Conservation (phyloP, 23 red algal species). For the Agarophyton chilense region DNA sequence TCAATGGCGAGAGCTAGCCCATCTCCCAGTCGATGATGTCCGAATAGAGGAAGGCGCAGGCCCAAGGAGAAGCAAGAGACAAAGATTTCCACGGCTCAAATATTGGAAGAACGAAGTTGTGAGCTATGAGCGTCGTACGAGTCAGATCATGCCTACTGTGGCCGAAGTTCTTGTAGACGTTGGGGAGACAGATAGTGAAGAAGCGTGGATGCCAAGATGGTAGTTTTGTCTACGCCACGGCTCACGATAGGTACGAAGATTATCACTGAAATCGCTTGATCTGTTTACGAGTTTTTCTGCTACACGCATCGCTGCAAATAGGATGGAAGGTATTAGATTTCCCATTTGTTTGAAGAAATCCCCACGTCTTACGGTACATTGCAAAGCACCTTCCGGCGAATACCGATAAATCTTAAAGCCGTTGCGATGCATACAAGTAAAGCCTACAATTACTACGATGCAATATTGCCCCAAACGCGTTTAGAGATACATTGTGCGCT, state of each 20-base stretch:
- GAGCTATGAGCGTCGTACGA: slow-evolving; percentile 38
- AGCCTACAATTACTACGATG: not conserved
- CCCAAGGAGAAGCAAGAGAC: slow-evolving; percentile 56
- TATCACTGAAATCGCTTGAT: not conserved
- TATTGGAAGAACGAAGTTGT: slow-evolving; percentile 72
- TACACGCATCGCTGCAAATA: not conserved
- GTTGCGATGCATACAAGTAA: too few relatives aligned
- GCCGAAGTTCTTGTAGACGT: slow-evolving; percentile 55
- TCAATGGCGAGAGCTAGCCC: slow-evolving; percentile 3
- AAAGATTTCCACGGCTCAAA: slow-evolving; percentile 42
- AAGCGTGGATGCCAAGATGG: slow-evolving; percentile 28
- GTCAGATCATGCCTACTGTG: slow-evolving; percentile 57
- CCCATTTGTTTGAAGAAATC: not conserved
- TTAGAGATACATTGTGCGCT: not conserved
- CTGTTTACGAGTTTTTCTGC: slow-evolving; percentile 4
- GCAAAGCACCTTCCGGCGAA: too few relatives aligned
- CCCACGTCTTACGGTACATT: too few relatives aligned
- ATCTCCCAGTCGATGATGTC: slow-evolving; percentile 14
- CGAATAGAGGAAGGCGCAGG: slow-evolving; percentile 16
- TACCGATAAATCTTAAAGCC: too few relatives aligned
- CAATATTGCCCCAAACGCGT: not conserved
- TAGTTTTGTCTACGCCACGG: not conserved
- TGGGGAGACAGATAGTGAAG: slow-evolving; percentile 34
- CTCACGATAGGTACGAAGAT: not conserved
- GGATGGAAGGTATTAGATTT: not conserved